Conservation (phyloP, 305 asterid genomes). For the Solanum hybrid region DNA sequence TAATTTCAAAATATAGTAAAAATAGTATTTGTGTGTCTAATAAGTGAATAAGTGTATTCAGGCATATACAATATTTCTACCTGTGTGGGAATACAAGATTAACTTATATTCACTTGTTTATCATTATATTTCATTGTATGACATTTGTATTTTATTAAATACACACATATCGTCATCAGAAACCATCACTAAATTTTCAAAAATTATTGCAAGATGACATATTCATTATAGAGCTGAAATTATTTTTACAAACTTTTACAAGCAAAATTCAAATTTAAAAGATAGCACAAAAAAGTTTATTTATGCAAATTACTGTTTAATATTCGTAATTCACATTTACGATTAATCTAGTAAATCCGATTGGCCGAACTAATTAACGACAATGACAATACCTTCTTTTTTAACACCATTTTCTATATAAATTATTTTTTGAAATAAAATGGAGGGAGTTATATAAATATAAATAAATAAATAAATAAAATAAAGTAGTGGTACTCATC, state of each 20-base stretch:
- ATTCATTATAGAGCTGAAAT: neutral
- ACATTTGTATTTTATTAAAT: neutral
- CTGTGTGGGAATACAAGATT: too few relatives aligned
- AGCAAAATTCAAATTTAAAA: neutral
- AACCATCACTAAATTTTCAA: neutral
- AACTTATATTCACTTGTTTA: neutral
- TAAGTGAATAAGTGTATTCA: neutral
- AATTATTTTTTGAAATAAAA: neutral
- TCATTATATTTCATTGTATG: neutral
- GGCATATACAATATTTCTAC: neutral
- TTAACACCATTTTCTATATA: neutral
- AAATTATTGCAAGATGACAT: neutral
- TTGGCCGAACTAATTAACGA: neutral
- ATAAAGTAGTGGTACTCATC: neutral
- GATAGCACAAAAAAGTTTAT: neutral
- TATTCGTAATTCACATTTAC: neutral
- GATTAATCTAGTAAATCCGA: neutral
- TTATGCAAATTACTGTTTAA: neutral
- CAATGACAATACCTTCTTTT: neutral
- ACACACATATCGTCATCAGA: neutral
- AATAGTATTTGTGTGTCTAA: neutral
- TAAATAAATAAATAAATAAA: neutral
- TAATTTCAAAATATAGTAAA: neutral
- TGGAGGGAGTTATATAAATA: neutral
- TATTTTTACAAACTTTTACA: neutral